Conservation (phyloP, 2,329 filamentous ascomycete genomes). For the Colletotrichum sansevieriae region DNA sequence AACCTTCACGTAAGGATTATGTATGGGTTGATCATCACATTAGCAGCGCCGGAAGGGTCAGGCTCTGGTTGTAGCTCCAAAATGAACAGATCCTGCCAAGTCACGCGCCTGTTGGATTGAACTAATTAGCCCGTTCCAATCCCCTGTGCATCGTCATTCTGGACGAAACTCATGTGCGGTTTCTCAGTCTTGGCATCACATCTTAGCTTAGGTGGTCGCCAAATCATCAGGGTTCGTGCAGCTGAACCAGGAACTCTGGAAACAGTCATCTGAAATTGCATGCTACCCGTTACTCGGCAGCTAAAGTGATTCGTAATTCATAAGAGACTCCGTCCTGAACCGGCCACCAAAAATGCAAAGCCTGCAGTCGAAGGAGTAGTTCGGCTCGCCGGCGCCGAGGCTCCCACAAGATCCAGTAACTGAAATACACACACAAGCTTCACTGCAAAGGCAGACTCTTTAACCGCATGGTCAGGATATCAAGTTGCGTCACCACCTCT, state of each 20-base stretch:
- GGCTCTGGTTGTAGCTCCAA: too few species aligned
- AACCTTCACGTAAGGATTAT: too few species aligned
- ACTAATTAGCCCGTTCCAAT: too few species aligned
- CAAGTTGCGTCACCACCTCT: slow-evolving; percentile 55
- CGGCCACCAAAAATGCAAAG: slow-evolving; percentile 31
- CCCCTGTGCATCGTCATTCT: too few species aligned
- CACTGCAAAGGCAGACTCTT: slow-evolving; percentile 57
- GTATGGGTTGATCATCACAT: too few species aligned
- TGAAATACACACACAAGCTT: slow-evolving; percentile 25
- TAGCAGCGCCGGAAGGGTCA: too few species aligned
- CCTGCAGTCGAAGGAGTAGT: slow-evolving; percentile 14
- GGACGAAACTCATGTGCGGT: too few species aligned
- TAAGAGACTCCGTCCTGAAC: slow-evolving; percentile 36
- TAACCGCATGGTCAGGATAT: slow-evolving; percentile 58
- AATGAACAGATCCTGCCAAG: too few species aligned
- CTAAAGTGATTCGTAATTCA: slow-evolving; percentile 37
- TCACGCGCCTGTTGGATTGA: too few species aligned
- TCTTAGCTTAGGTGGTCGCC: too few species aligned
- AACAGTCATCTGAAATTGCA: slow-evolving; percentile 23
- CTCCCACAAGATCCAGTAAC: slow-evolving; percentile 13
- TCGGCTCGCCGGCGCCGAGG: slow-evolving; percentile 36
- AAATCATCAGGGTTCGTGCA: too few species aligned
- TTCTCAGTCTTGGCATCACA: not conserved
- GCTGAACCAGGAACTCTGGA: not conserved
- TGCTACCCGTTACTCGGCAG: slow-evolving; percentile 38